Evolutionary conservation across 495 filamentous ascomycete species (phyloP).

Genomic region (Trichocladium antarcticum): DNA sequence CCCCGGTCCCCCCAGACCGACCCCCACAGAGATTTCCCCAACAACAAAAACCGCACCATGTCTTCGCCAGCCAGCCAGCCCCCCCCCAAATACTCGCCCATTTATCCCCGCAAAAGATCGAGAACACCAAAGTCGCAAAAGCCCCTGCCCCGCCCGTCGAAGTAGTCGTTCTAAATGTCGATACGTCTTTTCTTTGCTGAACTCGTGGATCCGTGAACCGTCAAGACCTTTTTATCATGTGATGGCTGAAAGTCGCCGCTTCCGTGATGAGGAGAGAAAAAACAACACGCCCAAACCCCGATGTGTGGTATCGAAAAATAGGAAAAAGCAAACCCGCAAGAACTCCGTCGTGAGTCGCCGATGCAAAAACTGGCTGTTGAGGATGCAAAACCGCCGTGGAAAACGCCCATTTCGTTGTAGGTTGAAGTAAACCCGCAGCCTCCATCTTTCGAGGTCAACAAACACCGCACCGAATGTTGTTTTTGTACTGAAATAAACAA

Average conservation of each 20-base stretch:
- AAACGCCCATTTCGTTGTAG: conserved; percentile 26
- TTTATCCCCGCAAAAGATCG: conserved; percentile 20
- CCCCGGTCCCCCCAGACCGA: conserved; percentile 10
- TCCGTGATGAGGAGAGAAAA: conserved; percentile 20
- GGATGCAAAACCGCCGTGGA: conserved; percentile 26
- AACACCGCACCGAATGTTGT: conserved; percentile 21
- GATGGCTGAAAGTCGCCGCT: conserved; percentile 27
- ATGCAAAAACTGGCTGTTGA: conserved; percentile 25
- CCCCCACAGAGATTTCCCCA: conserved; percentile 13
- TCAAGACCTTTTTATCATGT: conserved; percentile 28
- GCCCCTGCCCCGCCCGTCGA: conserved; percentile 8
- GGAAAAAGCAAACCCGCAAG: conserved; percentile 15
- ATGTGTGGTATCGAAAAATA: conserved; percentile 27
- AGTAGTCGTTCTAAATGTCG: conserved; percentile 29
- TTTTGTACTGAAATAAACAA: conserved; percentile 18
- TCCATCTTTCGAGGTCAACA: conserved; percentile 24
- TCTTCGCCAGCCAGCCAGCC: conserved; percentile 21
- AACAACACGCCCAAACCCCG: conserved; percentile 16
- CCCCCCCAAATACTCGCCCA: conserved; percentile 19
- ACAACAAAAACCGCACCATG: conserved; percentile 22
- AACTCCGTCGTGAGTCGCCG: conserved; percentile 30
- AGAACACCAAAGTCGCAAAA: conserved; percentile 22
- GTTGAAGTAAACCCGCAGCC: conserved; percentile 14
- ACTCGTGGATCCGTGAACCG: conserved; percentile 32
- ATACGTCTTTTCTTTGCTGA: conserved; percentile 26